These are phyloP conservation scores for Hamamelis virginiana DNA, from an alignment of 164 flowering plant genomes.

Conservation along the genomic window DNA sequence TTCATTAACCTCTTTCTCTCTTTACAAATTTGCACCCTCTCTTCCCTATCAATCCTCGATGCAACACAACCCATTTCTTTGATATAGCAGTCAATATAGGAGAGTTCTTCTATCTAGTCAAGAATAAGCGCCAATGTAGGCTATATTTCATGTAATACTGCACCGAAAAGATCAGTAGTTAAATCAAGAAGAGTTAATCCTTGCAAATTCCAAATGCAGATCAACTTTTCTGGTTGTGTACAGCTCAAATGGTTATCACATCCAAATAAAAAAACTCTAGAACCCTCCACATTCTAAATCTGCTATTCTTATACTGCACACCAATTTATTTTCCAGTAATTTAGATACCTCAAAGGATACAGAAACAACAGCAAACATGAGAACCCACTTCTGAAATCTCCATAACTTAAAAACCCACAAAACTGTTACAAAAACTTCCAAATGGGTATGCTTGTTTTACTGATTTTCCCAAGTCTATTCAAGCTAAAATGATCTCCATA, in stretches of 20 bases:
- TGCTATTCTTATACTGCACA: background rate
- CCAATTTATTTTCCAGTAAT: background rate
- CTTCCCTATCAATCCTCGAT: constrained; percentile 67
- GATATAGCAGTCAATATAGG: background rate
- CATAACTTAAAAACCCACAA: background rate
- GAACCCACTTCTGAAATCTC: background rate
- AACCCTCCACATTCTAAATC: constrained; percentile 5
- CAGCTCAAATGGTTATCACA: background rate
- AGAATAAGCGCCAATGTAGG: too few relatives aligned
- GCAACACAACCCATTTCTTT: constrained; percentile 72
- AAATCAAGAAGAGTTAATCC: background rate
- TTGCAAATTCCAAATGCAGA: background rate
- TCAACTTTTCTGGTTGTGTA: background rate
- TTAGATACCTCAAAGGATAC: background rate
- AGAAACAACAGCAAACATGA: background rate
- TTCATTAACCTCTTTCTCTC: constrained; percentile 76
- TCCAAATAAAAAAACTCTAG: background rate
- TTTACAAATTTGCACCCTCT: constrained; percentile 64
- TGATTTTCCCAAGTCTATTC: constrained; percentile 1
- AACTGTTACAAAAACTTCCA: background rate
- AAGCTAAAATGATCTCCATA: background rate
- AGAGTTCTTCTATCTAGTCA: too few relatives aligned
- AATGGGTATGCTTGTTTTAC: background rate
- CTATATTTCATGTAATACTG: too few relatives aligned
- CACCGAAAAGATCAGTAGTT: too few relatives aligned